A percentile compares a stretch with the other conserved stretches of the same genome.
Evolutionary conservation across 2,329 filamentous ascomycete species (phyloP).

Genomic region (Cordyceps pruinosa): DNA sequence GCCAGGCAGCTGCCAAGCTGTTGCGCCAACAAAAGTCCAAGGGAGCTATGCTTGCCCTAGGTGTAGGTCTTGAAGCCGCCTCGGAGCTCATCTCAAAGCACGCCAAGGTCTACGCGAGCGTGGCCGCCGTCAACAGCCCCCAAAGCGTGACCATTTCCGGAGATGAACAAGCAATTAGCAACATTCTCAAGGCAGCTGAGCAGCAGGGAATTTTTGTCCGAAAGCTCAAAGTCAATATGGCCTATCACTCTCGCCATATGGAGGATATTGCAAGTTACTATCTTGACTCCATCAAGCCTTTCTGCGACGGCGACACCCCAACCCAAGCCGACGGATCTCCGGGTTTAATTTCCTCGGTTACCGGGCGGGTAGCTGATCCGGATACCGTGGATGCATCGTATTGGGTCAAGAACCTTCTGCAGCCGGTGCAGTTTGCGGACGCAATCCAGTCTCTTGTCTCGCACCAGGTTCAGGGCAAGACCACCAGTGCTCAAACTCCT

Average conservation of each 20-base stretch:
- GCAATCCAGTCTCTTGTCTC: too few relatives aligned
- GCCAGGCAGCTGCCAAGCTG: neutral
- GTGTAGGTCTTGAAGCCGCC: too few relatives aligned
- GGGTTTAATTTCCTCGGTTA: too few relatives aligned
- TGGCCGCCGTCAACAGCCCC: slow-evolving; percentile 28
- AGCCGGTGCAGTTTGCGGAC: too few relatives aligned
- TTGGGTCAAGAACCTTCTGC: too few relatives aligned
- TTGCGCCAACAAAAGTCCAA: neutral
- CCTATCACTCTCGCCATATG: slow-evolving; percentile 26
- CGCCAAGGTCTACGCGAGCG: neutral
- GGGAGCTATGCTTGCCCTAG: neutral
- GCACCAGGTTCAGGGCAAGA: too few relatives aligned
- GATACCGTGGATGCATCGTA: too few relatives aligned
- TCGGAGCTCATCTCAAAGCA: neutral
- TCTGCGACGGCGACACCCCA: neutral
- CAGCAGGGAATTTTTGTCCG: slow-evolving; percentile 14
- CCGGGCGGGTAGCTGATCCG: too few relatives aligned
- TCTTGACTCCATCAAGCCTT: slow-evolving; percentile 16
- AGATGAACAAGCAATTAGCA: slow-evolving; percentile 14
- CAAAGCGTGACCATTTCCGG: slow-evolving; percentile 26
- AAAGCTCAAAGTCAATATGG: slow-evolving; percentile 23
- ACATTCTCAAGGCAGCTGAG: neutral
- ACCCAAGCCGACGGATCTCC: too few relatives aligned
- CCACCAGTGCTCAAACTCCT: neutral
- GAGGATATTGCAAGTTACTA: slow-evolving; percentile 18